phyloP scores from a whole-genome alignment of 202 grass and related monocot genomes.

The Thinopyrum obtusiflorum region DNA sequence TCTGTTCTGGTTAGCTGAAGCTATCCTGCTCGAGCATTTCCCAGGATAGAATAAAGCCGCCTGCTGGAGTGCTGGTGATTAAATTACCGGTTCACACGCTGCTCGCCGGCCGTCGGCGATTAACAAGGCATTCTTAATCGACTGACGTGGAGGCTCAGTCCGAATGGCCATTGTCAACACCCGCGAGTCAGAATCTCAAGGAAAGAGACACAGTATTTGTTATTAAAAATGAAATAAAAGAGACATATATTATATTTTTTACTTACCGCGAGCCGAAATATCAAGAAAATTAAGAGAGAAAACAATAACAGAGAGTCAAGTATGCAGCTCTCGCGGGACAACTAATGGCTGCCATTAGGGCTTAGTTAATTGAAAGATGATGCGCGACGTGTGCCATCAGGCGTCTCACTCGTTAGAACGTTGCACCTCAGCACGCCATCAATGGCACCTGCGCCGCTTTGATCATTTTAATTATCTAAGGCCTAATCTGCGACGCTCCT shows the following conservation, averaged over 20 bases:
- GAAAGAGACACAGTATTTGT: no score
- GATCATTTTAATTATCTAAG: not conserved
- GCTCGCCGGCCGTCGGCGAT: constrained; percentile 24
- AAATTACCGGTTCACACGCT: not conserved
- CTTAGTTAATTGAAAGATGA: constrained; percentile 11
- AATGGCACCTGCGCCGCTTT: not conserved
- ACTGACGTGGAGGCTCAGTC: not conserved
- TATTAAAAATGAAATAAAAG: no score
- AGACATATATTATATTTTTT: no score
- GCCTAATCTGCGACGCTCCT: no score
- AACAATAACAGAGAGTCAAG: not conserved
- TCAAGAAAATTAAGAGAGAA: not conserved
- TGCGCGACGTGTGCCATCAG: not conserved
- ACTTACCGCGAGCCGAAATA: not conserved
- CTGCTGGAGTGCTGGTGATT: no score
- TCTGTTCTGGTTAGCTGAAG: no score
- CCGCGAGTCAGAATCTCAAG: no score
- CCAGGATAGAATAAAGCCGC: no score
- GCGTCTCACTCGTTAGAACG: not conserved
- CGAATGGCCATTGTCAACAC: no score
- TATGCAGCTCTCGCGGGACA: not conserved
- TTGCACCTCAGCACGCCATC: not conserved
- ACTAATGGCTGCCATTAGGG: not conserved
- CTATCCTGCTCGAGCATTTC: no score
- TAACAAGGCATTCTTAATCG: constrained; percentile 1